Percentiles rank a stretch among this genome's conserved stretches.
phyloP scores from a whole-genome alignment of 1,284 basidiomycete species.

The Ustilago hordei region DNA sequence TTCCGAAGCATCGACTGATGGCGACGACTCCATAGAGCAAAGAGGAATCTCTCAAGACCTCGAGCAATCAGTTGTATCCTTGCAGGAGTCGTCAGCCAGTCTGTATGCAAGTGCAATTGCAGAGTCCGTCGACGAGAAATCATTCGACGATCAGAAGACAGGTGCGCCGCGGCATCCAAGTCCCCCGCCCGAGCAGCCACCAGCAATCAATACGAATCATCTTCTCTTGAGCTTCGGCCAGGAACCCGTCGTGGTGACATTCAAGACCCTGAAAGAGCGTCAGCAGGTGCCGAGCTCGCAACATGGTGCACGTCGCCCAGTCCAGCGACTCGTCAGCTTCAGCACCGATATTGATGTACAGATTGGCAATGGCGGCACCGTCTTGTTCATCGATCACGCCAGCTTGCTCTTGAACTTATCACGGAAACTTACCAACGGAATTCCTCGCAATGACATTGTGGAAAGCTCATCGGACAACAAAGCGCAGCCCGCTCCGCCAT shows the following conservation, averaged over 20 bases:
- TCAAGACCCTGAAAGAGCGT: slow-evolving; percentile 44
- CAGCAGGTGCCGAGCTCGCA: slow-evolving; percentile 5
- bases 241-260: slow-evolving; percentile 18
- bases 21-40: not conserved
- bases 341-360: slow-evolving; percentile 26
- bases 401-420: slow-evolving; percentile 18
- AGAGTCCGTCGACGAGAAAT: slow-evolving; percentile 6
- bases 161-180: too few relatives aligned
- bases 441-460: not conserved
- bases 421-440: not conserved
- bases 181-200: not conserved
- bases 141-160: not conserved
- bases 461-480: not conserved
- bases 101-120: slow-evolving; percentile 48
- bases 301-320: slow-evolving; percentile 15
- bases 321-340: slow-evolving; percentile 33
- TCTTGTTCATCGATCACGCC: slow-evolving; percentile 39
- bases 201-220: not conserved
- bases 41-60: not conserved
- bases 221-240: slow-evolving; percentile 35
- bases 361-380: slow-evolving; percentile 30
- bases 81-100: slow-evolving; percentile 41
- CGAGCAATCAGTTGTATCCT: slow-evolving; percentile 18
- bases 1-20: slow-evolving; percentile 17
- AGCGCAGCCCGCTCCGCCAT: not conserved